A percentile compares a stretch with the other conserved stretches of the same genome.
Evolutionary conservation across 2,329 filamentous ascomycete genomes (phyloP).

Genomic region (Aspergillus ustus): DNA sequence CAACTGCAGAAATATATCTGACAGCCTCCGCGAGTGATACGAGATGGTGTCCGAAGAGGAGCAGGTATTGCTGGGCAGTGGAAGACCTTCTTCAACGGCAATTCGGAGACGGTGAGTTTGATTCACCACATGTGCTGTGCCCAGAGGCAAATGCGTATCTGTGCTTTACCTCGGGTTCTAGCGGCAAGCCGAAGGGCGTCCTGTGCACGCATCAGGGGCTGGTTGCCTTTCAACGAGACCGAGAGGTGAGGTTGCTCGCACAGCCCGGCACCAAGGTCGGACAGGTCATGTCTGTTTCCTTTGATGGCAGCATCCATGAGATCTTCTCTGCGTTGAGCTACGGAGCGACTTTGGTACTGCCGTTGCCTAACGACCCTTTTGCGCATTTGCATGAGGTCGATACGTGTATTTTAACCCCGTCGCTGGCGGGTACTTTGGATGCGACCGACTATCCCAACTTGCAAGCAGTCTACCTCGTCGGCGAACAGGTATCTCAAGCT

Average conservation of each 20-base stretch:
- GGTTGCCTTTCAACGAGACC: slow-evolving; percentile 41
- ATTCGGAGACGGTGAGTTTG: background rate
- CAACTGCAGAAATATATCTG: background rate
- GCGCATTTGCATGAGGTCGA: slow-evolving; percentile 35
- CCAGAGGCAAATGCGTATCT: slow-evolving; percentile 40
- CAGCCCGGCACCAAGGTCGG: slow-evolving; percentile 40
- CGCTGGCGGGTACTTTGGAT: slow-evolving; percentile 39
- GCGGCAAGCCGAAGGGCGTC: slow-evolving; percentile 25
- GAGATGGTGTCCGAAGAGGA: too few relatives aligned
- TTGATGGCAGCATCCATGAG: slow-evolving; percentile 53
- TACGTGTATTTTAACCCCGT: slow-evolving; percentile 46
- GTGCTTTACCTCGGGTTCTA: slow-evolving; percentile 50
- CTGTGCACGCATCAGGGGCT: slow-evolving; percentile 40
- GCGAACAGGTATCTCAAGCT: slow-evolving; percentile 42
- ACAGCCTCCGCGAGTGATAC: background rate
- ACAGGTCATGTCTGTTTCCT: slow-evolving; percentile 50
- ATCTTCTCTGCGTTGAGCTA: slow-evolving; percentile 47
- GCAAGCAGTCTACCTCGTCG: slow-evolving; percentile 42
- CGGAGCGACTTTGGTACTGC: slow-evolving; percentile 46
- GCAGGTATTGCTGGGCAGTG: background rate
- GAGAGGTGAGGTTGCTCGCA: slow-evolving; percentile 39
- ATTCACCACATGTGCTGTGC: background rate
- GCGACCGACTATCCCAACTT: slow-evolving; percentile 38
- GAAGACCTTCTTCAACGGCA: background rate
- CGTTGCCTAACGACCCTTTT: slow-evolving; percentile 31